Percentiles rank a stretch among this genome's conserved stretches.
Evolutionary conservation across 148 eudicot genomes (phyloP).

Genomic region (Persicaria maculosa): DNA sequence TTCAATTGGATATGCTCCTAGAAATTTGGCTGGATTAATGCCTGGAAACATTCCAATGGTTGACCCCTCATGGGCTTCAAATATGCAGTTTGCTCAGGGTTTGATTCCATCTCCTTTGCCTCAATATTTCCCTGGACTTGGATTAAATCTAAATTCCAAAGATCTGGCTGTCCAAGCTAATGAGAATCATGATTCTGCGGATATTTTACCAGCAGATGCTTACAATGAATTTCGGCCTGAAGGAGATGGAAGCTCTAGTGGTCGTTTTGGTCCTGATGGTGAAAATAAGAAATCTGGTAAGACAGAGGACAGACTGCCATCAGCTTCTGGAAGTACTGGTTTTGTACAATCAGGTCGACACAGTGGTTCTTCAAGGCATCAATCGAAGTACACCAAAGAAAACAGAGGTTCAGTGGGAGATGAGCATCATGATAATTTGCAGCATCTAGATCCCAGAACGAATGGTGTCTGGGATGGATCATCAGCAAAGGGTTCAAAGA

Average conservation of each 20-base stretch:
- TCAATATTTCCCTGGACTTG: constrained; percentile 47
- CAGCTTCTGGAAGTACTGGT: constrained; percentile 26
- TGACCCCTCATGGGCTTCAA: constrained; percentile 49
- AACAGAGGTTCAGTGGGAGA: constrained; percentile 28
- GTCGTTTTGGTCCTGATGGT: constrained; percentile 35
- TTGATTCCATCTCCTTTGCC: constrained; percentile 41
- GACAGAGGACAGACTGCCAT: constrained; percentile 34
- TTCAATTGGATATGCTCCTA: constrained; percentile 55
- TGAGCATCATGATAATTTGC: constrained; percentile 24
- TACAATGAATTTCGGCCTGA: constrained; percentile 59
- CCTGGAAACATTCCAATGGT: constrained; percentile 49
- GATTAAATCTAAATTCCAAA: constrained; percentile 34
- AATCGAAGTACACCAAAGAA: constrained; percentile 36
- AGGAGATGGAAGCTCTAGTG: constrained; percentile 34
- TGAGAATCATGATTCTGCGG: constrained; percentile 34
- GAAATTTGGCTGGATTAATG: constrained; percentile 45
- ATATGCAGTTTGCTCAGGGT: constrained; percentile 60
- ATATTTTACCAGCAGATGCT: constrained; percentile 33
- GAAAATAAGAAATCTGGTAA: constrained; percentile 27
- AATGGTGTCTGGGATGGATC: constrained; percentile 69
- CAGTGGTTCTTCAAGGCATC: constrained; percentile 31
- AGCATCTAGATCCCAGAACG: constrained; percentile 30
- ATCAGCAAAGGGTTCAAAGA: constrained; percentile 46
- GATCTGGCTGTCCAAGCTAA: constrained; percentile 29
- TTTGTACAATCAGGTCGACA: constrained; percentile 34